Evolutionary conservation across 352 stramenopile species (phyloP).

Genomic region (Pythium phragmiticola): DNA sequence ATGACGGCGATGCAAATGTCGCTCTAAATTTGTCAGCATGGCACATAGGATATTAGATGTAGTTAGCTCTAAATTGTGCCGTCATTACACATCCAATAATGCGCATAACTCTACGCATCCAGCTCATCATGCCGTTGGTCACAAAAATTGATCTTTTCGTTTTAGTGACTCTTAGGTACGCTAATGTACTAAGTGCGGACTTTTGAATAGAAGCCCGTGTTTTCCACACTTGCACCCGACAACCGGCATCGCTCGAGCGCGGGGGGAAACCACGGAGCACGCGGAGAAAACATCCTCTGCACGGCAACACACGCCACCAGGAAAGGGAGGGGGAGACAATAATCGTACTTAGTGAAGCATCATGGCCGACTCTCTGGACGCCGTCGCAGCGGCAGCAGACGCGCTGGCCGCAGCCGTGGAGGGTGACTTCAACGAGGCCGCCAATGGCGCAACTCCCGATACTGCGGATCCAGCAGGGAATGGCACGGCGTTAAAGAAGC

Average conservation of each 20-base stretch:
- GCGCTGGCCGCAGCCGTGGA: conserved; percentile 20
- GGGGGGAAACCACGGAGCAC: not conserved
- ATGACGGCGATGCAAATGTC: conserved; percentile 23
- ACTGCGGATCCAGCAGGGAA: not conserved
- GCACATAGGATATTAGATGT: not conserved
- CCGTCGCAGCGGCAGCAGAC: conserved; percentile 20
- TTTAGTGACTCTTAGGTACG: not conserved
- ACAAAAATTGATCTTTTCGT: not conserved
- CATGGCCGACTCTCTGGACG: conserved; percentile 23
- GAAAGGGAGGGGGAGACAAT: not conserved
- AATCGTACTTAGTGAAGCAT: not conserved
- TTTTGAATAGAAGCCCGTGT: conserved; percentile 2
- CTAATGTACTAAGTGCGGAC: not conserved
- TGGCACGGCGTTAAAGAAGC: conserved; percentile 19
- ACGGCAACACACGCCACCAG: not conserved
- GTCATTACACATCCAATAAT: not conserved
- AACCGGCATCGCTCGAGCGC: conserved; percentile 1
- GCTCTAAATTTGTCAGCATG: conserved; percentile 5
- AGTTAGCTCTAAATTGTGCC: not conserved
- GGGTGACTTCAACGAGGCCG: conserved; percentile 7
- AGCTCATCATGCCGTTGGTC: not conserved
- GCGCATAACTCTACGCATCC: not conserved
- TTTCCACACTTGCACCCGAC: not conserved
- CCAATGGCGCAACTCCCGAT: not conserved
- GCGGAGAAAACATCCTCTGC: not conserved